Conservation (phyloP, 805 yeast genomes). For the Millerozyma miso region DNA sequence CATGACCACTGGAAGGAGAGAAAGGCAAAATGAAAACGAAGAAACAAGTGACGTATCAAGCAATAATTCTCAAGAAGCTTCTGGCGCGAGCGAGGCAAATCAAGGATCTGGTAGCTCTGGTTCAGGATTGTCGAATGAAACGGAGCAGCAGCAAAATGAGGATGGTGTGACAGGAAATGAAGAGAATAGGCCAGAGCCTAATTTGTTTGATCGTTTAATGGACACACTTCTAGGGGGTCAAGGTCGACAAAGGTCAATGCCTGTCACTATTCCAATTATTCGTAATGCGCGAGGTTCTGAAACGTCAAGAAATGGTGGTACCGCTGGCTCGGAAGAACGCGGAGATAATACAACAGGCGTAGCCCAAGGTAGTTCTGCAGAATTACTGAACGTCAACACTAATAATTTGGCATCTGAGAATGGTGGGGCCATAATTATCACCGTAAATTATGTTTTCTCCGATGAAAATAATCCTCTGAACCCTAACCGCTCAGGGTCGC, state of each 20-base stretch:
- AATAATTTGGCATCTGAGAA: slow-evolving; percentile 5
- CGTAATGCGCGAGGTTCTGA: neutral
- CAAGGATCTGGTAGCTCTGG: neutral
- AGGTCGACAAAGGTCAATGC: neutral
- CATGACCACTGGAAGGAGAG: neutral
- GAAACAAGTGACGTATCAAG: neutral
- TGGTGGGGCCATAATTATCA: slow-evolving; percentile 36
- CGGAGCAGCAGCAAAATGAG: neutral
- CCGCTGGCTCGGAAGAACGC: slow-evolving; percentile 1
- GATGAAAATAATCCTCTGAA: slow-evolving; percentile 34
- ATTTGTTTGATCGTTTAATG: slow-evolving; percentile 22
- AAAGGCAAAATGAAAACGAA: neutral
- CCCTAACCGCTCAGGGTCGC: slow-evolving; percentile 50
- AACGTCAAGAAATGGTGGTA: neutral
- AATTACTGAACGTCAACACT: slow-evolving; percentile 1
- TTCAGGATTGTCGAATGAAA: neutral
- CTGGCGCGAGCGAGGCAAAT: neutral
- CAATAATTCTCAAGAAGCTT: neutral
- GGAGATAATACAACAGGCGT: neutral
- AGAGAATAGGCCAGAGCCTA: slow-evolving; percentile 5
- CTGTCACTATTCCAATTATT: neutral
- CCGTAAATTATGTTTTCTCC: slow-evolving; percentile 42
- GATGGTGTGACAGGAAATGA: neutral
- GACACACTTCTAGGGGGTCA: slow-evolving; percentile 16
- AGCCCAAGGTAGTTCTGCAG: neutral